Conservation (phyloP, 2,329 filamentous ascomycete species). For the Trichoderma koningiopsis region DNA sequence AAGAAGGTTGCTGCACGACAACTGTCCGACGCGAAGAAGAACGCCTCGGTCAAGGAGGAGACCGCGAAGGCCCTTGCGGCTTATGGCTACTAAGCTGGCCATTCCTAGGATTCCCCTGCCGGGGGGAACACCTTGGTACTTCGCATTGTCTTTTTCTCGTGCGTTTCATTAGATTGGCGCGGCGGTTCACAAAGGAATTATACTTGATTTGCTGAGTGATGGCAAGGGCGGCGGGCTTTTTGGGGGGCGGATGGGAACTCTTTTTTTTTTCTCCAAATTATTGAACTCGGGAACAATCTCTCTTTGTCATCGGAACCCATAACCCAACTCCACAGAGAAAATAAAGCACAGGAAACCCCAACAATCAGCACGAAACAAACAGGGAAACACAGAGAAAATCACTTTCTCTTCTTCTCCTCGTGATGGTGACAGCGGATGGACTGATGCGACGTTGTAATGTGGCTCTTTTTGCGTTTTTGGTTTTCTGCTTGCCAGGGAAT, state of each 20-base stretch:
- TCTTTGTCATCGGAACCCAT: slow-evolving; percentile 36
- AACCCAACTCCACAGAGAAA: slow-evolving; percentile 33
- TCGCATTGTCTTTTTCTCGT: slow-evolving; percentile 52
- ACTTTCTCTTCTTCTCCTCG: slow-evolving; percentile 6
- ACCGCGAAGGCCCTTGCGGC: slow-evolving; percentile 84
- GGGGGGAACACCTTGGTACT: slow-evolving; percentile 36
- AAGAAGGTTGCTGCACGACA: slow-evolving; percentile 96
- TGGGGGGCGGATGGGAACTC: slow-evolving; percentile 36
- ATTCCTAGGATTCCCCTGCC: slow-evolving; percentile 34
- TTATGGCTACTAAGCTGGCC: slow-evolving; percentile 77
- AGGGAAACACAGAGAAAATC: background rate
- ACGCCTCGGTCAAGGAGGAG: slow-evolving; percentile 82
- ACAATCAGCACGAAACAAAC: slow-evolving; percentile 25
- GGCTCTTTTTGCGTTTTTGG: slow-evolving; percentile 13
- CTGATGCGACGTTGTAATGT: slow-evolving; percentile 16
- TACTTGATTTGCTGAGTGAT: slow-evolving; percentile 52
- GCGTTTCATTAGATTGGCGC: slow-evolving; percentile 58
- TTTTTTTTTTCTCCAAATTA: slow-evolving; percentile 36
- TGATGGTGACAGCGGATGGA: slow-evolving; percentile 24
- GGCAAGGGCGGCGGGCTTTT: slow-evolving; percentile 45
- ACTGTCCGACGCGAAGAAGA: slow-evolving; percentile 90
- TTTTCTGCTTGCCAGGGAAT: slow-evolving; percentile 1
- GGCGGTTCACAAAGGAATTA: slow-evolving; percentile 53
- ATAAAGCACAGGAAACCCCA: slow-evolving; percentile 41
- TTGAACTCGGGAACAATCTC: slow-evolving; percentile 40